Base-by-base conservation (phyloP, 2,329 filamentous ascomycete species). In the Biscogniauxia sp. region DNA sequence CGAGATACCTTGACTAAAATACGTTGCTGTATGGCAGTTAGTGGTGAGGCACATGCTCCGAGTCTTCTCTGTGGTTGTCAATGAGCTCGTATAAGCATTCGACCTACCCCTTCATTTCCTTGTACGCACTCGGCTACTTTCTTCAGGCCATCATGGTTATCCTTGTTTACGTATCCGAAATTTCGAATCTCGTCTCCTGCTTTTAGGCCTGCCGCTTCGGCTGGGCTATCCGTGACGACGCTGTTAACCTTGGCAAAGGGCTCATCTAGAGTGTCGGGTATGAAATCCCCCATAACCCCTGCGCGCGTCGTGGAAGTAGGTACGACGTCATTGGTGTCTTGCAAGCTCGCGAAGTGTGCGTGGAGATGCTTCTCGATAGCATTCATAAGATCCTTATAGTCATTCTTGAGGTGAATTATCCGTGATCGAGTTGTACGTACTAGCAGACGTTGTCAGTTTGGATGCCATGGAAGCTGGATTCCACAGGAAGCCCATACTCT, bases 221-320 rank as follows among this genome's bases (percentile, higher is more conserved):
- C 95, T 13, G 95, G 95, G 70, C 94, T 95, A 56, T 83, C 84
- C 20, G 84, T 76, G 41, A 89, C 87, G 9, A 99, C 90, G 57
- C 84, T 90, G 72, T 97, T 97, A 68, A 99, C 91, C 73, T 87
- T 95, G 32, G 95, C 95, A 74, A 99, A 99, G 0, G 90, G 86
- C 53, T 70, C 72, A 32, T 76, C 76, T 17, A 77, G 64, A 9
- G 63, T 73, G 56, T 71, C 73, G 32, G 71, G 75, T 19, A 74
- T 69, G 20, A 69, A 75, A 69, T 76, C 74, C 66, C 66, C 72
- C 60, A 69, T 71, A 56, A 73, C 60, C 37, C 66, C 64, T 51
- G 67, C 64, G 61, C 64, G 63, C 65, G 51, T 68, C 63, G 57
- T 62, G 41, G 61, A 53, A 59, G 63, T 64, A 32, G 72, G 65